Evolutionary conservation across 345 rosid species (phyloP).

Genomic region (Psidium guajava): DNA sequence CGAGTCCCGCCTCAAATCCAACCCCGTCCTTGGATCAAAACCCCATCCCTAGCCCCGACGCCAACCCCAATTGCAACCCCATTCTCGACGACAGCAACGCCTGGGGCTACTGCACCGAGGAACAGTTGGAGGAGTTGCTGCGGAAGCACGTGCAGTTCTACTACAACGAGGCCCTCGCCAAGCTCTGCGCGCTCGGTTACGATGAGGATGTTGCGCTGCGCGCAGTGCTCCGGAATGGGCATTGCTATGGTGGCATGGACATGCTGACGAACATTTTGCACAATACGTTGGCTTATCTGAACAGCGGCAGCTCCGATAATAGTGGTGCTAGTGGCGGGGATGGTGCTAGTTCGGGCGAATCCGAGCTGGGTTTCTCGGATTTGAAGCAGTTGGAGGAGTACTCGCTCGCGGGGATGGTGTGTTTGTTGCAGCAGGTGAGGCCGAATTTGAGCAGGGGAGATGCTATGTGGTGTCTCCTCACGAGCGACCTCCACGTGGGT

Average conservation of each 20-base stretch:
- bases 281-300: constrained; percentile 68
- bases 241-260: constrained; percentile 90
- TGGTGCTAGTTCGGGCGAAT: constrained; percentile 25
- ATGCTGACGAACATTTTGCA: constrained; percentile 68
- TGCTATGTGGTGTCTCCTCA: constrained; percentile 95
- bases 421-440: constrained; percentile 75
- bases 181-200: constrained; percentile 62
- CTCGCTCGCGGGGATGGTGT: constrained; percentile 74
- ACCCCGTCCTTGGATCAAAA: constrained; percentile 1
- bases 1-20: background rate
- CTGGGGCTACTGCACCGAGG: constrained; percentile 87
- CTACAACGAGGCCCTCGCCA: constrained; percentile 60
- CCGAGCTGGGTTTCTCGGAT: constrained; percentile 50
- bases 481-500: constrained; percentile 88
- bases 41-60: constrained; percentile 7
- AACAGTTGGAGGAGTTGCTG: constrained; percentile 67
- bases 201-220: constrained; percentile 66
- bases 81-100: constrained; percentile 40
- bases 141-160: constrained; percentile 53
- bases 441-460: constrained; percentile 84
- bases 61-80: constrained; percentile 4
- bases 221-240: constrained; percentile 69
- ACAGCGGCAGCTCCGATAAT: constrained; percentile 17
- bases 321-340: constrained; percentile 14
- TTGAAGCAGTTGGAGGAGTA: constrained; percentile 74